These are phyloP conservation scores for Calendula officinalis DNA, from an alignment of 129 eudicot genomes.

Conservation along the genomic window DNA sequence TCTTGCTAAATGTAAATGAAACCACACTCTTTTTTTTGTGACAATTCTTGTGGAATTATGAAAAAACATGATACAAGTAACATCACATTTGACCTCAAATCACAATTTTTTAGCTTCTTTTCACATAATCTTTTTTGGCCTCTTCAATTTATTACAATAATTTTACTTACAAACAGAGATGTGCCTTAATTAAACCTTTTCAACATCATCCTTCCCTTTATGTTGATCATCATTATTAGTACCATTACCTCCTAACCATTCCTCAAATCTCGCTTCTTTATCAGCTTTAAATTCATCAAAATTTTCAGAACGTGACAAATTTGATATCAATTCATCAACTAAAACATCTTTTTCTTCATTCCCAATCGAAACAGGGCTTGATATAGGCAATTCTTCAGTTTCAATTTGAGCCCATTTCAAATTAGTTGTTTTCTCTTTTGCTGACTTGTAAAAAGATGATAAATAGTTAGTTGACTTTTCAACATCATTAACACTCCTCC, in stretches of 20 bases:
- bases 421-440: constrained; percentile 51
- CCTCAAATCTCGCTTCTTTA: constrained; percentile 76
- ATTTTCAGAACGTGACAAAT: constrained; percentile 33
- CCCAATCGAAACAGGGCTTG: constrained; percentile 35
- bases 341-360: constrained; percentile 30
- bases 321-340: constrained; percentile 33
- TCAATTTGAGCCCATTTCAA: constrained; percentile 50
- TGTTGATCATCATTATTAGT: constrained; percentile 9
- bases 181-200: too few relatives aligned
- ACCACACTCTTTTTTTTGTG: neutral
- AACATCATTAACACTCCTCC: constrained; percentile 51
- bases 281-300: constrained; percentile 68
- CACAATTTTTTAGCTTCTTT: neutral
- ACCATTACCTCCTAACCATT: constrained; percentile 57
- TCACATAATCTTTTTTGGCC: neutral
- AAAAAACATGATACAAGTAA: constrained; percentile 11
- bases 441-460: constrained; percentile 51
- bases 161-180: constrained; percentile 19
- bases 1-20: neutral
- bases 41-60: constrained; percentile 2
- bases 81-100: neutral
- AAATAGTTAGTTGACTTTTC: constrained; percentile 45
- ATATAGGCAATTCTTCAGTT: constrained; percentile 37
- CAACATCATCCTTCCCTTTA: neutral
- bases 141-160: constrained; percentile 18